Base-by-base conservation (phyloP, 140 eudicot genomes). In the Anethum foeniculum region DNA sequence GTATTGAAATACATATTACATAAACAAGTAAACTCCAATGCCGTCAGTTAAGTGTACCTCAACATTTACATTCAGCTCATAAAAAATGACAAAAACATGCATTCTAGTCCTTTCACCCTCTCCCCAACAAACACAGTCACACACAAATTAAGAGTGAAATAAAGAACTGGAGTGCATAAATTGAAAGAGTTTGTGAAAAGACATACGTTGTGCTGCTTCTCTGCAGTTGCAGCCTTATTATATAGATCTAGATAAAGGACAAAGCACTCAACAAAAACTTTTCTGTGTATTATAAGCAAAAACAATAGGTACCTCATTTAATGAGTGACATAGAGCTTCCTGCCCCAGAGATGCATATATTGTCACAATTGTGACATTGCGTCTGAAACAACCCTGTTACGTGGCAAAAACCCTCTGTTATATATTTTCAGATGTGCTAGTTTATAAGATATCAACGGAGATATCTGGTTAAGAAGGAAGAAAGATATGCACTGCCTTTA, bases 331-430 rank as follows among this genome's bases (percentile, higher is more conserved):
- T 10, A 95, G 83, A 82, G 99, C 99, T 83, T 95, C 97, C 89
- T 95, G 97, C 41, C 99, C 97, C 85, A 95, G 82, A 77, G 99
- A 95, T 79, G 99, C 97, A 87, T 95, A 95, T 82, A 95, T 92
- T 58, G 99, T 95, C 80, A 92, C 99, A 25, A 95, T 97, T 25
- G 97, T 92, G 76, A 89, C 87, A 87, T 92, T 95, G 81, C 88
- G 91, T 84, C 99, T 91, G 86, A 95, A 95, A 86, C 99, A 95
- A 86, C 91, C 97, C 99, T 95, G 90, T 81, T 77, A 12, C 76
- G 81, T 77, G 39, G 77, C 49, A 85, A 76, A 1, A 6, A 74
- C 49, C 36, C 51, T 38, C 11, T 48, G 52, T 27, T 43, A 78
- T 41, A 44, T 23, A 56, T n/a, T 30, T 9, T 15, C 43, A 64